Percentiles rank a stretch among this genome's conserved stretches.
These are phyloP conservation scores for barley (Hordeum vulgare) DNA, from an alignment of 176 grass and related monocot genomes.

Conservation along the genomic window MorexV3_pseudomolecules_assembly NC_058523.1:302960079-302960578, in stretches of 20 bases:
- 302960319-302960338: slow-evolving; percentile 21
- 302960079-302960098: slow-evolving; percentile 4
- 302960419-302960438: not conserved
- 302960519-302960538: not conserved
- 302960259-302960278: not conserved
- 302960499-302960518: not conserved
- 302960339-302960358: slow-evolving; percentile 18
- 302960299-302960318: not conserved
- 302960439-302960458: slow-evolving; percentile 7
- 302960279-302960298: slow-evolving; percentile 9
- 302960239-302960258: not conserved
- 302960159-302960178: slow-evolving; percentile 73
- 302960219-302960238: not conserved
- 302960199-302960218: slow-evolving; percentile 41
- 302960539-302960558: not conserved
- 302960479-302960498: not conserved
- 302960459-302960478: not conserved
- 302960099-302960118: slow-evolving; percentile 72
- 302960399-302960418: not conserved
- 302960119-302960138: slow-evolving; percentile 93
- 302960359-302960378: slow-evolving; percentile 13
- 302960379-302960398: slow-evolving; percentile 31
- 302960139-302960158: slow-evolving; percentile 83
- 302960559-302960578: too few species aligned
- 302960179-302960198: slow-evolving; percentile 63